These are phyloP conservation scores for Cutaneotrichosporon cutaneum DNA, from an alignment of 1,284 basidiomycete species.

Conservation along the genomic window DNA sequence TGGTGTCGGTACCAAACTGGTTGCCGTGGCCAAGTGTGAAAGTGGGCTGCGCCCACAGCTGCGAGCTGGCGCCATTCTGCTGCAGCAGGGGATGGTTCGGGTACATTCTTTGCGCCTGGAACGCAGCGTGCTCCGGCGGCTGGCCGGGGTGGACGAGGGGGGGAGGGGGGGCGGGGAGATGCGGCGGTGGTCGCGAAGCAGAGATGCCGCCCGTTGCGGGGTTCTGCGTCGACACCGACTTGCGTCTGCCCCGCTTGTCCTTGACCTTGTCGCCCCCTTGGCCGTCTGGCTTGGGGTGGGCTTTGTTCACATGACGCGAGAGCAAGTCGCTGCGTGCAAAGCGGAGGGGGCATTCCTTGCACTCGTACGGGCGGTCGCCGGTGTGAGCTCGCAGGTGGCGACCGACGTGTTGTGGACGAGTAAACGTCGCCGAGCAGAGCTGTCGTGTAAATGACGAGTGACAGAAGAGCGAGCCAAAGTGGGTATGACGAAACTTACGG, in stretches of 20 bases:
- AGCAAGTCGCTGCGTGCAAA: constrained; percentile 85
- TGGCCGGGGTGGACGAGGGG: background rate
- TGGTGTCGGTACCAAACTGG: constrained; percentile 7
- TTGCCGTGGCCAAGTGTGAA: background rate
- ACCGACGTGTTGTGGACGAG: constrained; percentile 83
- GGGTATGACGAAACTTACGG: constrained; percentile 14
- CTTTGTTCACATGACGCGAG: constrained; percentile 84
- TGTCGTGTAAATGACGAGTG: constrained; percentile 25
- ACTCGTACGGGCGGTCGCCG: constrained; percentile 88
- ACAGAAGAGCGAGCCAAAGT: background rate
- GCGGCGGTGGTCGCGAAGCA: background rate
- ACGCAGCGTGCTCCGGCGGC: constrained; percentile 21
- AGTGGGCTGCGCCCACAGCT: background rate
- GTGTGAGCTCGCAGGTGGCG: constrained; percentile 87
- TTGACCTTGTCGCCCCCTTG: constrained; percentile 54
- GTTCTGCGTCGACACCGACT: constrained; percentile 15
- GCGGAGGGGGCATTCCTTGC: constrained; percentile 81
- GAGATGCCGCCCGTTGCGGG: constrained; percentile 5
- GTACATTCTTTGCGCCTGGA: constrained; percentile 46
- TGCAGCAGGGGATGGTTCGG: constrained; percentile 46
- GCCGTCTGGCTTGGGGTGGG: constrained; percentile 64
- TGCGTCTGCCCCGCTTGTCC: constrained; percentile 39
- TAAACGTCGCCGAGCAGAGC: constrained; percentile 80
- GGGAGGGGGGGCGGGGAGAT: background rate
- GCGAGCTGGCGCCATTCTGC: constrained; percentile 9